phyloP scores from a whole-genome alignment of 768 basidiomycete species.

The Leccinum arenicola region DNA sequence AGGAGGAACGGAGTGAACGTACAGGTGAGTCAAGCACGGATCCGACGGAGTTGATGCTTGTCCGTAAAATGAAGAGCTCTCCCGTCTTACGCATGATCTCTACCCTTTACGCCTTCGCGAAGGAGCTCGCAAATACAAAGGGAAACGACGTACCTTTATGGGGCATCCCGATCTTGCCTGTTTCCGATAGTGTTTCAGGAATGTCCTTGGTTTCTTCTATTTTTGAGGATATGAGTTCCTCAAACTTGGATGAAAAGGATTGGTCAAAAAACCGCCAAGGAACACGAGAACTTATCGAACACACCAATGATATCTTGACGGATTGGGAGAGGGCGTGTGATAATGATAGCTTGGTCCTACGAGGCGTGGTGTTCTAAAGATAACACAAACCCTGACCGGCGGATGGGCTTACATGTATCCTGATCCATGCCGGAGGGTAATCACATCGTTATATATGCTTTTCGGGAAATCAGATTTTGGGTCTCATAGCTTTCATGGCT shows the following conservation, averaged over 20 bases:
- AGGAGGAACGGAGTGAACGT: conserved; percentile 29
- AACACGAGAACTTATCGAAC: conserved; percentile 15
- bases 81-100: conserved; percentile 99
- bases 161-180: conserved; percentile 89
- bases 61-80: conserved; percentile 87
- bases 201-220: conserved; percentile 98
- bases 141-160: conserved; percentile 57
- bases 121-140: conserved; percentile 3
- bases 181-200: conserved; percentile 89
- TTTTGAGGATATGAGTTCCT: conserved; percentile 86
- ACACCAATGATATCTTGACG: conserved; percentile 90
- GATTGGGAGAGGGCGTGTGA: conserved; percentile 96
- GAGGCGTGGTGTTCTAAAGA: conserved; percentile 8
- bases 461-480: conserved; percentile 27
- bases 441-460: conserved; percentile 96
- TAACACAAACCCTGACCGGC: conserved; percentile 7
- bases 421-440: conserved; percentile 90
- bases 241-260: conserved; percentile 59
- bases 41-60: conserved; percentile 93
- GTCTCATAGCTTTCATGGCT: conserved; percentile 19
- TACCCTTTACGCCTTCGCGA: conserved; percentile 26
- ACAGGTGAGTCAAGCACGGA: conserved; percentile 96
- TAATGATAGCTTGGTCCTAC: conserved; percentile 91
- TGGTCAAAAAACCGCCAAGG: not conserved
- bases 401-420: conserved; percentile 78